phyloP scores from a whole-genome alignment of 495 filamentous ascomycete genomes.

The Hypomontagnella submonticulosa region DNA sequence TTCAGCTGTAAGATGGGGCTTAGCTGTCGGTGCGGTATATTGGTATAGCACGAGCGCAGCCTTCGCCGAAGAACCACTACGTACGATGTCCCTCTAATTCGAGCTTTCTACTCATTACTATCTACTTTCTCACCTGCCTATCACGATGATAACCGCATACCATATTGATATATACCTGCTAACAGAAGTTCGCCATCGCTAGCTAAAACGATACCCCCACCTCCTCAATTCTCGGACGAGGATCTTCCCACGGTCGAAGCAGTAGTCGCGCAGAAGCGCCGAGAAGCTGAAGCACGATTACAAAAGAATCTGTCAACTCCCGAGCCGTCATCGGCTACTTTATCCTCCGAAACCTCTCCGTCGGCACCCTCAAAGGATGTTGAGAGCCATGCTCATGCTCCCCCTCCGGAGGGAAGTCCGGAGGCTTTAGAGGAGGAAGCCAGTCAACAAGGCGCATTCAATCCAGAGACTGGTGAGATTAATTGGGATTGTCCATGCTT shows the following conservation, averaged over 20 bases:
- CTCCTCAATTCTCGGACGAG: constrained; percentile 56
- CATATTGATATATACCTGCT: constrained; percentile 1
- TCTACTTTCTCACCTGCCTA: background rate
- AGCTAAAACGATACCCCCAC: constrained; percentile 52
- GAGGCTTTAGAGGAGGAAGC: constrained; percentile 83
- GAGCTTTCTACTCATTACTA: too few relatives aligned
- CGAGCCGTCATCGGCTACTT: constrained; percentile 32
- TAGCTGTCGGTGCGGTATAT: constrained; percentile 84
- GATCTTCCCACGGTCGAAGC: constrained; percentile 62
- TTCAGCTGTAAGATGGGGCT: constrained; percentile 73
- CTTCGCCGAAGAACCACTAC: constrained; percentile 83
- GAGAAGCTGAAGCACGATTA: constrained; percentile 49
- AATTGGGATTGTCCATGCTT: constrained; percentile 99
- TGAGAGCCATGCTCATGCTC: constrained; percentile 34
- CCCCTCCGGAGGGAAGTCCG: constrained; percentile 44
- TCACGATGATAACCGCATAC: too few relatives aligned
- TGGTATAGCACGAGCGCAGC: constrained; percentile 90
- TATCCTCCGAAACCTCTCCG: constrained; percentile 37
- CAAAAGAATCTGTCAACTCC: constrained; percentile 42
- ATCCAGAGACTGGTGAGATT: constrained; percentile 98
- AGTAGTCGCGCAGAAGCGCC: constrained; percentile 62
- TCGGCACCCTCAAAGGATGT: constrained; percentile 36
- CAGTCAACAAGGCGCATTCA: constrained; percentile 87
- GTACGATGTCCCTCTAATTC: constrained; percentile 66
- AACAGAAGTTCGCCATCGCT: constrained; percentile 5